Evolutionary conservation across 768 basidiomycete species (phyloP), one percentile per base, ranked within the genome.

Genomic region (Hygrocybe coccinea): DNA sequence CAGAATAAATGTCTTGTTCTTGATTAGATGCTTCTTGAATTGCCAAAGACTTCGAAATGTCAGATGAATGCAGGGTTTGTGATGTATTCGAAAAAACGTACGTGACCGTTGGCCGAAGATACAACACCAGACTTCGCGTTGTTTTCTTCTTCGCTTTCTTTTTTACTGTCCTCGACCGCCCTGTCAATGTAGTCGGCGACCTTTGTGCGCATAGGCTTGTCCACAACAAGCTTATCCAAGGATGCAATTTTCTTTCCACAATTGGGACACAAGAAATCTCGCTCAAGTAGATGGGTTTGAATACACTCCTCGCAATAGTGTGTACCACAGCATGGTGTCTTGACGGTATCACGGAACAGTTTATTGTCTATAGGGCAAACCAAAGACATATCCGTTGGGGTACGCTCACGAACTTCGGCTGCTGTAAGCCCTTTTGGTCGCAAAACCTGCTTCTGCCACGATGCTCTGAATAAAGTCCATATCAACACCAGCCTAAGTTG

Each of bases 251-350:
- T 93, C 71, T 87, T 86, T 59, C 83, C 79, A 70, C 97, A 98
- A 61, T 85, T 84, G 7, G 92, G 95, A 72, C 95, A 98, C 55
- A 87, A 75, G 70, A 98, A 98, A 75, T 97, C 94, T 71, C 91
- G 85, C 69, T 98, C 95, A 60, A 95, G 81, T 50, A 99, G 78
- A 71, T 95, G 81, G 41, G 90, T 93, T 69, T 95, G 90, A 59
- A 99, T 90, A 74, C 95, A 97, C 70, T 98, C 95, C 72, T 98
- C 95, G 78, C 95, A 97, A 72, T 90, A 99, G 11, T 81, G 65
- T 39, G 86, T 91, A 62, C 82, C 83, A 76, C 95, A 98, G 72
- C 95, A 97, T 2, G 97, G 95, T 2, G 92, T 95, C 72, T 90
- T 89, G 67, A 95, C 90, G 45, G 95, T 93, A 66, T 97, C 93